Evolutionary conservation across 176 grass and related monocot genomes (phyloP).

Genomic region (Panicum miliaceum): DNA sequence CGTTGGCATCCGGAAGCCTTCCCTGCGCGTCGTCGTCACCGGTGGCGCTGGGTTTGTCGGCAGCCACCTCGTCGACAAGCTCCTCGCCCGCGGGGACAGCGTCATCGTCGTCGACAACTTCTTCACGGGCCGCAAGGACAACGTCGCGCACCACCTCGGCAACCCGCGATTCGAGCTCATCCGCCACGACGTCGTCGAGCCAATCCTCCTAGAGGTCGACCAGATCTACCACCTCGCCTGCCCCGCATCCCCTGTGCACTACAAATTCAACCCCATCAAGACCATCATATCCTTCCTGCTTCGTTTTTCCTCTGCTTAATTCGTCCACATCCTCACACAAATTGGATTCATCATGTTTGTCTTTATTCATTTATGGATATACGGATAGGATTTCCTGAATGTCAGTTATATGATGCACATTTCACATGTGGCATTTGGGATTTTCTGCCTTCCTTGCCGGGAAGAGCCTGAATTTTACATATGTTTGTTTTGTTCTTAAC

Average conservation of each 20-base stretch:
- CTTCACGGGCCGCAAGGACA: conserved; percentile 93
- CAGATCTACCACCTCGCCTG: conserved; percentile 99
- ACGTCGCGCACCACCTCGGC: conserved; percentile 80
- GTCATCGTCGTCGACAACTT: conserved; percentile 98
- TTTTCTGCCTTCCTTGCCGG: conserved; percentile 2
- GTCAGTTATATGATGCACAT: background rate
- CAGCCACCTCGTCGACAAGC: conserved; percentile 86
- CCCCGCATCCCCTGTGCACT: conserved; percentile 92
- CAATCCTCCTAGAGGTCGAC: conserved; percentile 96
- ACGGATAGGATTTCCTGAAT: background rate
- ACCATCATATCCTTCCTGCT: conserved; percentile 88
- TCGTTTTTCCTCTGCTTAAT: background rate
- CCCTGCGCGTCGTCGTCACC: conserved; percentile 77
- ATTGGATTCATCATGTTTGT: background rate
- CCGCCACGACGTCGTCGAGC: conserved; percentile 93
- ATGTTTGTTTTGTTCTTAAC: conserved; percentile 5
- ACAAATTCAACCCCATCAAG: conserved; percentile 98
- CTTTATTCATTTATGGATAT: conserved; percentile 10
- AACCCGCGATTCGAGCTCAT: conserved; percentile 90
- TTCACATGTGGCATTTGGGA: background rate
- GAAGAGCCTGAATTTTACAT: background rate
- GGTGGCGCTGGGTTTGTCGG: conserved; percentile 90
- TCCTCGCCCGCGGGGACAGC: conserved; percentile 79
- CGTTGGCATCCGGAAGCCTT: conserved; percentile 57
- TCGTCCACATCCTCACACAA: background rate